Evolutionary conservation across 257 asterid species (phyloP), one percentile per base, ranked within the genome.

Genomic region (Ajuga chamaepitys): DNA sequence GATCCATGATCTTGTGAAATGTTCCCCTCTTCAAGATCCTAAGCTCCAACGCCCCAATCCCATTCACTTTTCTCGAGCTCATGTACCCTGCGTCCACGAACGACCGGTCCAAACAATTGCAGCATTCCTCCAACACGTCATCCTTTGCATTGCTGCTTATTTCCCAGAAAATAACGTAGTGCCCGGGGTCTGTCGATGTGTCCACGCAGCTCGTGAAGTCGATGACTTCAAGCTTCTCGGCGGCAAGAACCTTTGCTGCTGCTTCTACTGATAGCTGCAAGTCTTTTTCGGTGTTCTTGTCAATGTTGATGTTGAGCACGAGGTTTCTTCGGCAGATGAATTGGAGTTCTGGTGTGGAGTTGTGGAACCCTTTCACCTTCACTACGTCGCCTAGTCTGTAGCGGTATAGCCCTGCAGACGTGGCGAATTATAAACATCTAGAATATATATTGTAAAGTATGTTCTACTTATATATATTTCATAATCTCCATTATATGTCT

Each of bases 251-350:
- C 63, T 30, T 78, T 21, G 81, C 74, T 1, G 91, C 94, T 3
- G 82, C 70, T 34, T 85, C 91, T 9, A 88, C 96, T 0, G 95
- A 74, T 34, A 78, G 25, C 75, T 88, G 96, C 11, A 88, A 24
- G 38, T 88, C 96, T 52, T 82, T 85, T 73, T 88, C 96, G 0
- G 96, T 88, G 71, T 75, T 88, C 80, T 88, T 88, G 85, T 88
- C 96, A 1, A 88, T 58, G 78, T 83, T 83, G 41, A 88, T 74
- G 26, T 78, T 82, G 25, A 88, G 87, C 2, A 85, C 75, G 12
- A 88, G 85, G 45, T 82, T 85, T 30, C 82, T 70, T 58, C 95
- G 38, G 74, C 91, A 83, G 22, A 88, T 45, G 69, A 85, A 88
- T 30, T 79, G 86, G 4, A 88, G 81, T 74, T 85, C 89, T 13